Conservation (phyloP, 805 yeast species). For the Wickerhamomyces strasburgensis region DNA sequence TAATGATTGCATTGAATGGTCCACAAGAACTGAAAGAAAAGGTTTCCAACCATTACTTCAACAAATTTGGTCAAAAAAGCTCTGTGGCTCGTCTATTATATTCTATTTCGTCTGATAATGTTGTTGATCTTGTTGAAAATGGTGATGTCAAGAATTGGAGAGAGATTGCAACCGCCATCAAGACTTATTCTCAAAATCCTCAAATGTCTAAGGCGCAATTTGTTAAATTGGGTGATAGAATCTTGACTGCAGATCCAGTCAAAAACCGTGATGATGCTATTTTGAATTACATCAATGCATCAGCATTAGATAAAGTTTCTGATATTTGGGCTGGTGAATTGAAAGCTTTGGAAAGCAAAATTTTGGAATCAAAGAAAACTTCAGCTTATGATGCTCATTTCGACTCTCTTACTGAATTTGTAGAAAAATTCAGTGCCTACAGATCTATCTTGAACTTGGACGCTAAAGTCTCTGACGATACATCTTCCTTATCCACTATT, state of each 20-base stretch:
- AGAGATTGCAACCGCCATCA: constrained; percentile 65
- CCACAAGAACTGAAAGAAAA: constrained; percentile 55
- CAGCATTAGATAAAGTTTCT: constrained; percentile 73
- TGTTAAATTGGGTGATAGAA: constrained; percentile 71
- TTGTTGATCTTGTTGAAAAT: constrained; percentile 69
- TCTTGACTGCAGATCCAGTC: constrained; percentile 43
- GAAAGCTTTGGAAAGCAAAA: constrained; percentile 38
- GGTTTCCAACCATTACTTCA: constrained; percentile 69
- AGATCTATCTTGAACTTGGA: constrained; percentile 42
- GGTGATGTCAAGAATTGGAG: constrained; percentile 81
- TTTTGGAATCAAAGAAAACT: constrained; percentile 31
- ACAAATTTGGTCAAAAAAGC: constrained; percentile 41
- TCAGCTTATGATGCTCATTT: constrained; percentile 82
- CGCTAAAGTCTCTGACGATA: constrained; percentile 22
- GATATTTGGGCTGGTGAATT: constrained; percentile 81
- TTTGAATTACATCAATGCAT: constrained; percentile 72
- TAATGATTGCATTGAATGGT: constrained; percentile 71
- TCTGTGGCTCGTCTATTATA: constrained; percentile 71
- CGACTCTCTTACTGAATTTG: constrained; percentile 72
- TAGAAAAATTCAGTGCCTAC: constrained; percentile 78
- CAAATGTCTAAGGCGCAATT: constrained; percentile 50
- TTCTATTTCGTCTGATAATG: constrained; percentile 49
- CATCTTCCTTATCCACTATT: constrained; percentile 43
- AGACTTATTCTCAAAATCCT: constrained; percentile 46
- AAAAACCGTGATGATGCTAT: constrained; percentile 69